Conservation (phyloP, 768 basidiomycete species). For the Trametes elegans region DNA sequence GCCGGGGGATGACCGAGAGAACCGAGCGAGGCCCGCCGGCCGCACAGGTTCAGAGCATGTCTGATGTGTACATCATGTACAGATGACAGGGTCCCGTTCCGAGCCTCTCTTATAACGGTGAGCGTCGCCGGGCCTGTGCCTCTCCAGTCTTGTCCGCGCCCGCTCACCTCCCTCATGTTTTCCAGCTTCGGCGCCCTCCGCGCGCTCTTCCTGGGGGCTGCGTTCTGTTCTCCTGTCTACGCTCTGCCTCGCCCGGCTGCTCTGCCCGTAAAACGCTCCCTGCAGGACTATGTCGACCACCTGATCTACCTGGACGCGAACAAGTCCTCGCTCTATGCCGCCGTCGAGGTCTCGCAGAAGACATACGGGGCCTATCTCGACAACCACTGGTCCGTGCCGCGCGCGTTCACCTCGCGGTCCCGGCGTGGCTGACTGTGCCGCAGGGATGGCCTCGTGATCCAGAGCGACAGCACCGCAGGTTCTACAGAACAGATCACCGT, state of each 20-base stretch:
- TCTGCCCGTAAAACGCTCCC: not conserved
- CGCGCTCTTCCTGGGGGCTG: constrained; percentile 13
- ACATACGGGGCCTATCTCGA: constrained; percentile 13
- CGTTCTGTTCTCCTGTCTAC: constrained; percentile 13
- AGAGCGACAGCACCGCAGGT: not conserved
- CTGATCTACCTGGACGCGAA: constrained; percentile 11
- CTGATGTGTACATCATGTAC: constrained; percentile 1
- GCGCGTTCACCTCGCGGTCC: too few relatives aligned
- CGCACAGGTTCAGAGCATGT: constrained; percentile 14
- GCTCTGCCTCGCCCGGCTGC: constrained; percentile 5
- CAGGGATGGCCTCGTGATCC: constrained; percentile 8
- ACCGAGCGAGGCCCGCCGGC: not conserved
- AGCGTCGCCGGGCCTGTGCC: not conserved
- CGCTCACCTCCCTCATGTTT: constrained; percentile 12
- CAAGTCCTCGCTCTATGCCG: constrained; percentile 9
- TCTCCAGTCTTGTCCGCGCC: constrained; percentile 15
- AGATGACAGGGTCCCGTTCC: constrained; percentile 2
- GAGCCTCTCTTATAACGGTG: constrained; percentile 12
- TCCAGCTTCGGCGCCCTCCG: constrained; percentile 13
- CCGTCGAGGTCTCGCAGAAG: not conserved
- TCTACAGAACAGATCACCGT: not conserved
- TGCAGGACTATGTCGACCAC: constrained; percentile 9
- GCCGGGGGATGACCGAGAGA: constrained; percentile 16
- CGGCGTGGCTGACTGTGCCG: not conserved
- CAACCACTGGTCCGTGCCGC: constrained; percentile 11